Evolutionary conservation across 495 filamentous ascomycete genomes (phyloP), one percentile per base, ranked within the genome.

Genomic region (Pseudomonodictys pantanalensis): DNA sequence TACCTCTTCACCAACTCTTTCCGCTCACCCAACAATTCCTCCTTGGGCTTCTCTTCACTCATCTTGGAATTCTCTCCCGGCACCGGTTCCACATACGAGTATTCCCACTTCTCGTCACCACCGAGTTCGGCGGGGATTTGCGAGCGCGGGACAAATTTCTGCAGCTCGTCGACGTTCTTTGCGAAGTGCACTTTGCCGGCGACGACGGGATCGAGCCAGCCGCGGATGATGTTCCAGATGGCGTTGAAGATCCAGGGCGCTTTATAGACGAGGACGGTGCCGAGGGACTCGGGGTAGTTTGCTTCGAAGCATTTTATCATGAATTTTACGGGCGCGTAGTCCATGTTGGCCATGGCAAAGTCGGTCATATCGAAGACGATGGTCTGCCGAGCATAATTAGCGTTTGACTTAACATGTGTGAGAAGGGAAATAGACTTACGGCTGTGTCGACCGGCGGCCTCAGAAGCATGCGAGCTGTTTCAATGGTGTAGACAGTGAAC

Each of bases 231-330:
- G 65, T 82, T 90, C 92, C 75, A 77, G 22, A 78, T 73, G n/a
- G 70, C 85, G 75, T 93, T 90, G 77, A 98, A 98, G 33, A 97
- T 76, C 93, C 92, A 98, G 3, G 93, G 93, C 0, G 93, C 85
- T 72, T 96, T 96, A 76, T 98, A 91, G 30, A 98, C 89, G n/a
- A 97, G 85, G 6, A 97, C 91, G 5, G 89, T 78, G 44, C 95
- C 93, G 0, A 98, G 78, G 49, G 81, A 89, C 71, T 97, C 95
- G 24, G 95, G 93, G 69, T 97, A 98, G 73, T 98, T 97, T 48
- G 93, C 95, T 76, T 97, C 95, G 71, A 98, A 98, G 74, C 91
- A 96, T 76, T 96, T 96, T 77, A 97, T 97, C 83, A 98, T 95
- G 78, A 97, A 97, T 68, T 92, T 97, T 23, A 98, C 90, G 0